phyloP scores from a whole-genome alignment of 768 basidiomycete species.

The Lepiota subincarnata region DNA sequence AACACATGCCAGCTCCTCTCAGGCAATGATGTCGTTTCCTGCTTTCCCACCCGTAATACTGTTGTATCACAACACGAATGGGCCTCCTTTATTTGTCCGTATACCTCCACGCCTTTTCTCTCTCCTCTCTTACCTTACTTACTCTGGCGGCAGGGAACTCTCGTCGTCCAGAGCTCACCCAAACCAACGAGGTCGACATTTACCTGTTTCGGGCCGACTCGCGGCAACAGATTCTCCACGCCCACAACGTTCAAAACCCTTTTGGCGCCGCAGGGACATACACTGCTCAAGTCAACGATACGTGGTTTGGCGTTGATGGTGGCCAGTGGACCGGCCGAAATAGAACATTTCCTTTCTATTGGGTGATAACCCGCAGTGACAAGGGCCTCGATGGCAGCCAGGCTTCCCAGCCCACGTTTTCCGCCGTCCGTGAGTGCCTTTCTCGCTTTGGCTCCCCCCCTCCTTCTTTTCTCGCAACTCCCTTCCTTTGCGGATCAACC shows the following conservation, averaged over 20 bases:
- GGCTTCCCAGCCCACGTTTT: conserved; percentile 68
- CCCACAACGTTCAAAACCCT: conserved; percentile 38
- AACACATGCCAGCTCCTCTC: conserved; percentile 48
- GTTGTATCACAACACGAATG: conserved; percentile 69
- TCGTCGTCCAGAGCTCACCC: conserved; percentile 59
- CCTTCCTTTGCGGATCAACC: conserved; percentile 9
- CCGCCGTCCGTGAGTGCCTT: conserved; percentile 67
- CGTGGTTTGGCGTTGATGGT: conserved; percentile 65
- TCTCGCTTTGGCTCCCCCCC: not conserved
- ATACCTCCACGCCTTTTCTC: conserved; percentile 5
- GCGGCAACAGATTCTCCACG: conserved; percentile 41
- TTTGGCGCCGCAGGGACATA: conserved; percentile 50
- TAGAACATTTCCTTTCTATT: conserved; percentile 68
- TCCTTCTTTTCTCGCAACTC: not conserved
- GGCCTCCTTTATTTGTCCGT: conserved; percentile 79
- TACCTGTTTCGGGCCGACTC: conserved; percentile 78
- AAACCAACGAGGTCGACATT: conserved; percentile 63
- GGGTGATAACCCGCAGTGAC: conserved; percentile 66
- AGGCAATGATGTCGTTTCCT: conserved; percentile 72
- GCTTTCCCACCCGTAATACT: conserved; percentile 60
- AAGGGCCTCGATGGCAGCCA: conserved; percentile 53
- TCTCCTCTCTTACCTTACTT: conserved; percentile 13
- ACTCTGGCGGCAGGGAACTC: conserved; percentile 60
- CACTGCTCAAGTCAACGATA: conserved; percentile 61
- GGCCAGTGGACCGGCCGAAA: conserved; percentile 45